Percentiles rank a stretch among this genome's conserved stretches.
Conservation (phyloP, 805 yeast species). For the Metschnikowia lochheadii region DNA sequence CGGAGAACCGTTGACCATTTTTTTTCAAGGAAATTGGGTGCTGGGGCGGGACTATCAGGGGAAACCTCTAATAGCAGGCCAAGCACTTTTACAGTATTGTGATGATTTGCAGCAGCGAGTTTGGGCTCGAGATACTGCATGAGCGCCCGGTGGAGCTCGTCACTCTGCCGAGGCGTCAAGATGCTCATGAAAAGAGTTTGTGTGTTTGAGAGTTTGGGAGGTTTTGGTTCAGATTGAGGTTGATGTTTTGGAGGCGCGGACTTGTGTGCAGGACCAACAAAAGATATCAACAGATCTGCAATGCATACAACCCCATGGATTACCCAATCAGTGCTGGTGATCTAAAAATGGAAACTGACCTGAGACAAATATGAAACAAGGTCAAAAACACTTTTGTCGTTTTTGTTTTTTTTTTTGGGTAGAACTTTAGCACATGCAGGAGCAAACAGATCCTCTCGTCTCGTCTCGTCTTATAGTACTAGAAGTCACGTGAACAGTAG, state of each 20-base stretch:
- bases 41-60: constrained; percentile 22
- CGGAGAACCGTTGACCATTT: constrained; percentile 87
- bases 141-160: constrained; percentile 46
- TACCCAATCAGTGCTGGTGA: no score
- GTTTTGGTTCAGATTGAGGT: not conserved
- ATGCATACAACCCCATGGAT: not conserved
- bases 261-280: not conserved
- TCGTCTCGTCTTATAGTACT: no score
- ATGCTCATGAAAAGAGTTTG: constrained; percentile 13
- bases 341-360: not conserved
- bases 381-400: no score
- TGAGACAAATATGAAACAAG: no score
- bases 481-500: no score
- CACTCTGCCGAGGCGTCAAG: constrained; percentile 40
- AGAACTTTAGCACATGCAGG: no score
- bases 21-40: constrained; percentile 53
- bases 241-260: constrained; percentile 4
- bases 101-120: constrained; percentile 11
- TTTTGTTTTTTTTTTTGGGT: no score
- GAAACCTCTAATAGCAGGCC: constrained; percentile 12
- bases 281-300: not conserved
- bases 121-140: constrained; percentile 45
- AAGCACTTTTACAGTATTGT: constrained; percentile 2
- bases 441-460: no score
- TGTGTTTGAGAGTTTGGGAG: not conserved